Percentiles rank a stretch among this genome's conserved stretches.
phyloP scores from a whole-genome alignment of 345 rosid species.

The Hibiscus mutabilis region DNA sequence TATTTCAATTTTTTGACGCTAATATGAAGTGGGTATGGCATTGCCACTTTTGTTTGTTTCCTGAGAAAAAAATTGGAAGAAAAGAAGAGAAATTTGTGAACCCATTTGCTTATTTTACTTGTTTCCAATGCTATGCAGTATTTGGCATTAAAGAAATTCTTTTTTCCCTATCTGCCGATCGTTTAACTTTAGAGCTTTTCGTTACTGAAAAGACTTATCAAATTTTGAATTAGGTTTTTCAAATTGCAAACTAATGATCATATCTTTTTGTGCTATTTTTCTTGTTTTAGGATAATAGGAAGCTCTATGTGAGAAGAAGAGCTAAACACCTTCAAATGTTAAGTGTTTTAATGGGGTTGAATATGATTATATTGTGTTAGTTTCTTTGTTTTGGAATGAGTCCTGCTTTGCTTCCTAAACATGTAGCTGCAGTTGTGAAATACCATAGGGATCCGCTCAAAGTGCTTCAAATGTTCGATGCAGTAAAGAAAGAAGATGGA shows the following conservation, averaged over 20 bases:
- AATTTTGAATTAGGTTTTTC: background rate
- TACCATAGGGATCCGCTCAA: constrained; percentile 58
- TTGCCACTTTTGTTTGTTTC: background rate
- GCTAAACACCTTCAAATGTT: background rate
- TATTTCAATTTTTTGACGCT: background rate
- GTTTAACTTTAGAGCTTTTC: background rate
- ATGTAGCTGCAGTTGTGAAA: constrained; percentile 71
- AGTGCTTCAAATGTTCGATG: constrained; percentile 74
- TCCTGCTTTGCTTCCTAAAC: constrained; percentile 57
- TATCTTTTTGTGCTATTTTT: constrained; percentile 2
- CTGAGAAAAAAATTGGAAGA: background rate
- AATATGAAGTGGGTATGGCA: background rate
- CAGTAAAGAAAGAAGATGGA: constrained; percentile 53
- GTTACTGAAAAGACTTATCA: background rate
- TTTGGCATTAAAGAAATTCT: background rate
- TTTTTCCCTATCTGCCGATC: background rate
- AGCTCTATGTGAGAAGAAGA: background rate
- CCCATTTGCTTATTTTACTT: background rate
- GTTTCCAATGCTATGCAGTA: background rate
- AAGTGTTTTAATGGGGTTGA: constrained; percentile 6
- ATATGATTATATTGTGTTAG: constrained; percentile 1
- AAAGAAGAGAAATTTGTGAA: background rate
- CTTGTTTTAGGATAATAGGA: constrained; percentile 17
- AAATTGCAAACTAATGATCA: constrained; percentile 5
- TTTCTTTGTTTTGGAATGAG: constrained; percentile 35